These are phyloP conservation scores for Wickerhamomyces pijperi DNA, from an alignment of 805 yeast genomes.

Conservation along the genomic window DNA sequence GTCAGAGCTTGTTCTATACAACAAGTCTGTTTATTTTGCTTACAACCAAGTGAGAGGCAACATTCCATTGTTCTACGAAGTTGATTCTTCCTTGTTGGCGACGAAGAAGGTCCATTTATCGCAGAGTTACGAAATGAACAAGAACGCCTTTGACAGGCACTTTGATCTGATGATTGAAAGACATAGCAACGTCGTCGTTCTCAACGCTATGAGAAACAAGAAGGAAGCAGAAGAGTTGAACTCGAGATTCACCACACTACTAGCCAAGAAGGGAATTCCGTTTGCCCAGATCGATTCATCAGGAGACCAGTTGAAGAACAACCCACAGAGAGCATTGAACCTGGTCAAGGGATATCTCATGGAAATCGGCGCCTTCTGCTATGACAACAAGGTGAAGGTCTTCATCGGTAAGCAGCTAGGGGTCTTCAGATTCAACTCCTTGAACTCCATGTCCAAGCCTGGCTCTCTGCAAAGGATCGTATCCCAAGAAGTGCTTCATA, in stretches of 20 bases:
- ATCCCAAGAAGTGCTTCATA: conserved; percentile 51
- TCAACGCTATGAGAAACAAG: conserved; percentile 62
- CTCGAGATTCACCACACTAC: conserved; percentile 47
- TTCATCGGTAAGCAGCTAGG: conserved; percentile 80
- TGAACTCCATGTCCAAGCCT: conserved; percentile 84
- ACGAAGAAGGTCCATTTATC: conserved; percentile 75
- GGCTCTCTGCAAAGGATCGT: conserved; percentile 64
- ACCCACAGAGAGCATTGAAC: conserved; percentile 33
- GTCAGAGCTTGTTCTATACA: conserved; percentile 68
- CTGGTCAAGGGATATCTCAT: conserved; percentile 52
- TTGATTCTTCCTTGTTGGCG: conserved; percentile 59
- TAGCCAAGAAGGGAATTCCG: conserved; percentile 23
- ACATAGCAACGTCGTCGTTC: conserved; percentile 77
- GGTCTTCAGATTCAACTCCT: conserved; percentile 77
- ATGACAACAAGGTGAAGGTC: conserved; percentile 48
- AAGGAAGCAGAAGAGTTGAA: conserved; percentile 64
- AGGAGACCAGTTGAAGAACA: conserved; percentile 24
- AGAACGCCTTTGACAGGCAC: conserved; percentile 77
- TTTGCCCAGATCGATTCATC: conserved; percentile 26
- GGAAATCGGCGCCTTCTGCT: conserved; percentile 78
- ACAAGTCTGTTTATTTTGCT: conserved; percentile 42
- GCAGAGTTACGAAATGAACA: conserved; percentile 72
- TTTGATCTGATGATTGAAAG: conserved; percentile 57
- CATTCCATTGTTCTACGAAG: conserved; percentile 93
- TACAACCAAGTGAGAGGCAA: conserved; percentile 84